Evolutionary conservation across 805 yeast species (phyloP), one percentile per base, ranked within the genome.

Genomic region (Schwanniomyces occidentalis): DNA sequence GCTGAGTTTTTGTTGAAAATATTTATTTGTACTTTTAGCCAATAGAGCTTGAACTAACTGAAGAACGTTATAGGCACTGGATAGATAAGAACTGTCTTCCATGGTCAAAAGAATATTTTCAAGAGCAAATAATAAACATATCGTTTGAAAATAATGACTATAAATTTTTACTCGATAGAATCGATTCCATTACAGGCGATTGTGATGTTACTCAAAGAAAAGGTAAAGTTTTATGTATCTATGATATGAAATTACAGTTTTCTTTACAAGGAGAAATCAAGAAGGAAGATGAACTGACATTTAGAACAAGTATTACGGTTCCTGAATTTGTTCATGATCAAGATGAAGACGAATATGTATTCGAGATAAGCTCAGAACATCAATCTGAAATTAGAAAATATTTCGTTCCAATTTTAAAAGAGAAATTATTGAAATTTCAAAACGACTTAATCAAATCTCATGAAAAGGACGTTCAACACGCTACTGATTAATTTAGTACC

Each of bases 201-300:
- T 83, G 93, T 48, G 85, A 85, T 49, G 90, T 85, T 9, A 80
- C 87, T 15, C 91, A 85, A 58, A 75, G 95, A 65, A 85, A 85
- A 59, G 91, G 91, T 6, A 82, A 80, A 58, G 86, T 82, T 16
- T 75, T 78, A 49, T 84, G 91, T 52, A 80, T 85, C 32, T 85
- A 75, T 50, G 95, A 85, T 52, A 54, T 85, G 70, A 63, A 65
- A 28, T 55, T 85, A 30, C 69, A 65, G 43, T 69, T 85, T 38
- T 50, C 62, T 7, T 65, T 79, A 14, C 50, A 56, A 23, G 69
- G 75, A 9, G 46, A 53, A 18, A 63, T 56, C 6, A 59, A 52
- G 5, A 71, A 67, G n/a, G 69, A 63, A 30, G 55, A 60, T 12
- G 34, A 41, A n/a, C 54, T 59, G 13, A 38, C 46, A 9, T 46